Evolutionary conservation across 257 asterid species (phyloP).

Genomic region (Solanum boliviense): DNA sequence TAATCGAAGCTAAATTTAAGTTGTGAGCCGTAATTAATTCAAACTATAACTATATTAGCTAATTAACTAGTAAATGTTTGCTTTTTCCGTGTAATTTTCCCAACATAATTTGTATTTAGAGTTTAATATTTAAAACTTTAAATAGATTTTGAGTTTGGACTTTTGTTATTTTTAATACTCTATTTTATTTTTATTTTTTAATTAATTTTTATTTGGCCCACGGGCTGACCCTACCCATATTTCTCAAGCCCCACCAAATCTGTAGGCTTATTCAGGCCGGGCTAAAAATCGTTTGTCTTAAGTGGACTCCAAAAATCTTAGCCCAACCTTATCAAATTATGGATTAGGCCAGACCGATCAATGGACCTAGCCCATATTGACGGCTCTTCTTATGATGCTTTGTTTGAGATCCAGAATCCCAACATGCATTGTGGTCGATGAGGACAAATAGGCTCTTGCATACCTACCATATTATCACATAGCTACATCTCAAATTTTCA

Average conservation of each 20-base stretch:
- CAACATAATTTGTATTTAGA: no score
- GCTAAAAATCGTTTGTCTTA: background rate
- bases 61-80: no score
- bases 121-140: no score
- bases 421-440: background rate
- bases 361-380: background rate
- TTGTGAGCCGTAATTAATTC: background rate
- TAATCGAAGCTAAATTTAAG: background rate
- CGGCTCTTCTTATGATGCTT: background rate
- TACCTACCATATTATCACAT: background rate
- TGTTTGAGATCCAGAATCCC: background rate
- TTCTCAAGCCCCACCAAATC: background rate
- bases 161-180: no score
- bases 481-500: background rate
- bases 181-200: no score
- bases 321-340: background rate
- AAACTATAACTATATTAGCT: no score
- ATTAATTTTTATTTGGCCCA: background rate
- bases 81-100: background rate
- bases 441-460: background rate
- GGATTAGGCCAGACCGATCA: background rate
- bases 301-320: no score
- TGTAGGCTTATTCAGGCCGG: no score
- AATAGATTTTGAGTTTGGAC: background rate
- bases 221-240: no score